Conservation (phyloP, 2,329 filamentous ascomycete species). For the Talaromyces marneffei region DNA sequence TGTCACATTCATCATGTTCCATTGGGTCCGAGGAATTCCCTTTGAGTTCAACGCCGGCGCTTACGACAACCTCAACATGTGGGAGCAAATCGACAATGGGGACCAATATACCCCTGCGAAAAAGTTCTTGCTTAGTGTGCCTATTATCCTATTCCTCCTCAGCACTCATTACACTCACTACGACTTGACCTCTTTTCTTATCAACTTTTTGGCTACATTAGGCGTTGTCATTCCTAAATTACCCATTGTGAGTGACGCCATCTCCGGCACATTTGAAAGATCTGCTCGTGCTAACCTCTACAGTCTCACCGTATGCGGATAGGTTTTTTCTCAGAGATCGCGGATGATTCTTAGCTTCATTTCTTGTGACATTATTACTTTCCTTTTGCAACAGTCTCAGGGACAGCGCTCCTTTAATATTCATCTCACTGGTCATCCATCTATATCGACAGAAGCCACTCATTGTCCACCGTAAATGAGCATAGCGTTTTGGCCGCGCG, state of each 20-base stretch:
- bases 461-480: constrained; percentile 1
- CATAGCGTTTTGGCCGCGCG: not conserved
- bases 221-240: constrained; percentile 94
- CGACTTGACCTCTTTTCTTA: constrained; percentile 91
- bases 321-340: constrained; percentile 64
- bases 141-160: constrained; percentile 87
- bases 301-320: constrained; percentile 75
- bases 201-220: constrained; percentile 90
- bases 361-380: constrained; percentile 9
- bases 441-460: constrained; percentile 5
- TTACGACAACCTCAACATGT: constrained; percentile 99
- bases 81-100: constrained; percentile 99
- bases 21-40: constrained; percentile 93
- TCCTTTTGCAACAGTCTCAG: constrained; percentile 13
- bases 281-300: constrained; percentile 23
- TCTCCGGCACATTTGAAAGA: not conserved
- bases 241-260: constrained; percentile 68
- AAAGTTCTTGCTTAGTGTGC: constrained; percentile 93
- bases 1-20: constrained; percentile 98
- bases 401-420: constrained; percentile 2
- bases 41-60: constrained; percentile 98
- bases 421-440: constrained; percentile 3
- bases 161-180: constrained; percentile 99
- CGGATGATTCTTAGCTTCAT: constrained; percentile 50
- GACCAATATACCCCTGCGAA: constrained; percentile 98